A percentile compares a stretch with the other conserved stretches of the same genome.
These are phyloP conservation scores for Aspergillus coremiiformis DNA, from an alignment of 495 filamentous ascomycete species.

Conservation along the genomic window DNA sequence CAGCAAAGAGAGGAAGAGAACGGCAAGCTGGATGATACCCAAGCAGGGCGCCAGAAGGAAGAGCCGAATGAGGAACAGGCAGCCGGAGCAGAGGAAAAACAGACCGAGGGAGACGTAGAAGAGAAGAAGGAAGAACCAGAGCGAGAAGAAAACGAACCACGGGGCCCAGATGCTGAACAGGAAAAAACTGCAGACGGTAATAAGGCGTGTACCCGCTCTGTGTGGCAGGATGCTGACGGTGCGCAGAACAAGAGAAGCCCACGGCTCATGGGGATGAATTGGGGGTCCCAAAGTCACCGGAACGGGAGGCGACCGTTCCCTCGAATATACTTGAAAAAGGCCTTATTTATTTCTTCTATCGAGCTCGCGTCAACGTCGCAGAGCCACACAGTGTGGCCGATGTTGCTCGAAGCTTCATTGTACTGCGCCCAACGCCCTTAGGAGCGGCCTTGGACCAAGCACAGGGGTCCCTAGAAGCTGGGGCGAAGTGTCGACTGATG, in stretches of 20 bases:
- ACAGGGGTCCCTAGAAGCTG: constrained; percentile 52
- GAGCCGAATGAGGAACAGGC: not conserved
- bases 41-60: constrained; percentile 4
- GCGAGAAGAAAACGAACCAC: not conserved
- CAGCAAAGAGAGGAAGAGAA: constrained; percentile 3
- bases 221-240: not conserved
- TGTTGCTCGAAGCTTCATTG: constrained; percentile 71
- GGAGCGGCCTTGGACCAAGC: constrained; percentile 56
- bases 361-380: constrained; percentile 65
- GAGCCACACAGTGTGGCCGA: constrained; percentile 64
- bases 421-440: constrained; percentile 67
- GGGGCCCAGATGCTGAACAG: not conserved
- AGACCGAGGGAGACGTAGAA: not conserved
- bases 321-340: constrained; percentile 86
- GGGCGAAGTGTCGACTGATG: constrained; percentile 61
- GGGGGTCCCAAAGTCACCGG: constrained; percentile 29
- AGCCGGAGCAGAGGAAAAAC: not conserved
- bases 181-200: not conserved
- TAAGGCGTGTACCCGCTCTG: not conserved
- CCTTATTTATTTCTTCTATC: constrained; percentile 90
- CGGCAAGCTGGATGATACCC: constrained; percentile 25
- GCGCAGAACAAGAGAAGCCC: constrained; percentile 10
- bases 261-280: constrained; percentile 9
- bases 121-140: not conserved
- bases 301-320: constrained; percentile 50